Evolutionary conservation across 139 green algal species (phyloP).

Genomic region (Coccomyxa sp.): DNA sequence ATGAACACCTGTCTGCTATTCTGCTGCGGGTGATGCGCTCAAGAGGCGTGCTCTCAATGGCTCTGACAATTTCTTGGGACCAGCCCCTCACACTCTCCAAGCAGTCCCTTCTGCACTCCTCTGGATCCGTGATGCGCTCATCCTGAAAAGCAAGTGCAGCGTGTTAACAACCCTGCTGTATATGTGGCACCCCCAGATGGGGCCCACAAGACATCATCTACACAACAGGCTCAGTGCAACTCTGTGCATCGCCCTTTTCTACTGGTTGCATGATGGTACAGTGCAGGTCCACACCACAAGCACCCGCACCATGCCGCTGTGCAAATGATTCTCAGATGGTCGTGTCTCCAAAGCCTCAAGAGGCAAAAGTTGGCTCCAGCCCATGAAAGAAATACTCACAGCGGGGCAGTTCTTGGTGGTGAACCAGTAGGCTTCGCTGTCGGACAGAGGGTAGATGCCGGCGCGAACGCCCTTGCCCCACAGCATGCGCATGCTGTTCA

Average conservation of each 20-base stretch:
- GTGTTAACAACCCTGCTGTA: too few relatives aligned
- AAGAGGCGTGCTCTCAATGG: conserved; percentile 33
- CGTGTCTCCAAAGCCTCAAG: too few relatives aligned
- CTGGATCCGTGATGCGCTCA: background rate
- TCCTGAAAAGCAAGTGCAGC: conserved; percentile 5
- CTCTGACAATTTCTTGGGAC: conserved; percentile 31
- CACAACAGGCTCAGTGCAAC: too few relatives aligned
- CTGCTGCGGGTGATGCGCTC: conserved; percentile 33
- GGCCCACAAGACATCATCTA: too few relatives aligned
- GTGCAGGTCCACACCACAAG: too few relatives aligned
- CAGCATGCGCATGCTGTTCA: conserved; percentile 39
- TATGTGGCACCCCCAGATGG: too few relatives aligned
- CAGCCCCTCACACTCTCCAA: conserved; percentile 42
- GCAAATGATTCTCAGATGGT: too few relatives aligned
- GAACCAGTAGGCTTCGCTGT: conserved; percentile 68
- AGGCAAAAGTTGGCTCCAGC: too few relatives aligned
- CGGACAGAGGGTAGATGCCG: conserved; percentile 66
- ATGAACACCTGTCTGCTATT: conserved; percentile 58
- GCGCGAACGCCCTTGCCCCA: conserved; percentile 46
- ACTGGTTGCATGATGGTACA: too few relatives aligned
- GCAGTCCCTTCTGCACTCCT: conserved; percentile 33
- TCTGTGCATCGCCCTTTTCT: too few relatives aligned
- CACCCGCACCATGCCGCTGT: too few relatives aligned
- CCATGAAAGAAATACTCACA: background rate
- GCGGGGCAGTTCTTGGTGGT: conserved; percentile 6